Conservation (phyloP, 2,329 filamentous ascomycete genomes). For the Cordyceps militaris region DNA sequence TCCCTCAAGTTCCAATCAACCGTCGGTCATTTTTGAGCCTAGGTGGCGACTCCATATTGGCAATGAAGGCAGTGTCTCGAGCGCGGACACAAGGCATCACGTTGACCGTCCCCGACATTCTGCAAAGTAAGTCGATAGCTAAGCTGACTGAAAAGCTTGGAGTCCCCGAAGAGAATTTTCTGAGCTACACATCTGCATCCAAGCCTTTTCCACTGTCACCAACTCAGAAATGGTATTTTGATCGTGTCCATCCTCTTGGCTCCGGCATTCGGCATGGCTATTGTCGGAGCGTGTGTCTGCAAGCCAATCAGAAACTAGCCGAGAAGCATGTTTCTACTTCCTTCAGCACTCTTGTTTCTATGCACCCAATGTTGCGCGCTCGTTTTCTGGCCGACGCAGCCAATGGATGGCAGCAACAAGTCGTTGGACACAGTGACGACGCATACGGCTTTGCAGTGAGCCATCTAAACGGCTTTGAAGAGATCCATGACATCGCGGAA, state of each 20-base stretch:
- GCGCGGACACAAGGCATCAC: conserved; percentile 11
- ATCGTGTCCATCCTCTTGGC: background rate
- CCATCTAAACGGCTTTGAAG: background rate
- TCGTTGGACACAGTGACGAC: background rate
- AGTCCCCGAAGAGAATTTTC: background rate
- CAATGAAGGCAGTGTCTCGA: conserved; percentile 17
- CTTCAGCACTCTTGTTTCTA: background rate
- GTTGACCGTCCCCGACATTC: conserved; percentile 9
- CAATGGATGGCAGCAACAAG: background rate
- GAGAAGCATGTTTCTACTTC: background rate
- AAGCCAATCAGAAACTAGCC: background rate
- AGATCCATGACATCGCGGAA: background rate
- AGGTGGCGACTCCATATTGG: conserved; percentile 18
- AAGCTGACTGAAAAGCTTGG: background rate
- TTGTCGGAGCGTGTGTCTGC: background rate
- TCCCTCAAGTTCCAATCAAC: background rate
- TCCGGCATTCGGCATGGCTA: background rate
- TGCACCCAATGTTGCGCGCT: background rate
- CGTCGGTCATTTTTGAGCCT: conserved; percentile 15
- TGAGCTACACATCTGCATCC: background rate
- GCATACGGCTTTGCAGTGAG: background rate
- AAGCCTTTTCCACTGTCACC: background rate
- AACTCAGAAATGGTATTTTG: background rate
- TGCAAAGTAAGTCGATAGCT: background rate
- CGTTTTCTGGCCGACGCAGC: background rate